Conservation (phyloP, 805 yeast species). For the Wickerhamiella dianesei region DNA sequence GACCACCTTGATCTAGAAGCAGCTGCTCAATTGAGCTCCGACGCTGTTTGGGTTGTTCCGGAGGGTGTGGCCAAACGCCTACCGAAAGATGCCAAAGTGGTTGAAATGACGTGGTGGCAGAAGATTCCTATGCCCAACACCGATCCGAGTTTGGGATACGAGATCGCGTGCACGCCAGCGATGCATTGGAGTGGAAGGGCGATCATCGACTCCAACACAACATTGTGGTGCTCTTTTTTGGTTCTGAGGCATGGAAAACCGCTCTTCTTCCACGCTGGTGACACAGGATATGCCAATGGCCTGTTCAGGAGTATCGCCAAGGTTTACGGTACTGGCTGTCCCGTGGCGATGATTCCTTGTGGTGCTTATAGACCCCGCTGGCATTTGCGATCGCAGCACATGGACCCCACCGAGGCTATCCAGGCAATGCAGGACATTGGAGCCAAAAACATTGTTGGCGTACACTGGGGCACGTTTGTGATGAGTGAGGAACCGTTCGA, state of each 20-base stretch:
- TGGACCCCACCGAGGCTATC: constrained; percentile 64
- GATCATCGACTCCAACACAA: constrained; percentile 62
- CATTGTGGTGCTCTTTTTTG: constrained; percentile 84
- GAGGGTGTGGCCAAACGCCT: constrained; percentile 54
- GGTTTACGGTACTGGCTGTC: constrained; percentile 40
- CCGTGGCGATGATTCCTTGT: constrained; percentile 69
- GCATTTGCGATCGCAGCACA: constrained; percentile 87
- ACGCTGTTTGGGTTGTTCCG: constrained; percentile 79
- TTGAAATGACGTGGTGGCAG: constrained; percentile 94
- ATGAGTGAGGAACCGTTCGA: constrained; percentile 75
- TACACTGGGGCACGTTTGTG: constrained; percentile 94
- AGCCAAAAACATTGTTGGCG: constrained; percentile 59
- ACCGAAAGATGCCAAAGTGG: constrained; percentile 39
- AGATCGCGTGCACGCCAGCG: constrained; percentile 80
- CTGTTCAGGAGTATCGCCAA: constrained; percentile 54
- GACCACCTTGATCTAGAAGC: constrained; percentile 73
- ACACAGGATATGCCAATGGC: constrained; percentile 76
- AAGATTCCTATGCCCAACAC: constrained; percentile 32
- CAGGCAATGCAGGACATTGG: constrained; percentile 50
- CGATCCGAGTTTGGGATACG: constrained; percentile 39
- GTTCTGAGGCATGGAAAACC: constrained; percentile 55
- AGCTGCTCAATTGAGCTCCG: constrained; percentile 30
- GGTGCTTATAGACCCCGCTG: constrained; percentile 93
- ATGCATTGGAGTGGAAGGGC: constrained; percentile 88
- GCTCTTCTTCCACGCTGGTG: constrained; percentile 82